phyloP scores from a whole-genome alignment of 2,329 filamentous ascomycete genomes.

The Ceratocystis variospora region DNA sequence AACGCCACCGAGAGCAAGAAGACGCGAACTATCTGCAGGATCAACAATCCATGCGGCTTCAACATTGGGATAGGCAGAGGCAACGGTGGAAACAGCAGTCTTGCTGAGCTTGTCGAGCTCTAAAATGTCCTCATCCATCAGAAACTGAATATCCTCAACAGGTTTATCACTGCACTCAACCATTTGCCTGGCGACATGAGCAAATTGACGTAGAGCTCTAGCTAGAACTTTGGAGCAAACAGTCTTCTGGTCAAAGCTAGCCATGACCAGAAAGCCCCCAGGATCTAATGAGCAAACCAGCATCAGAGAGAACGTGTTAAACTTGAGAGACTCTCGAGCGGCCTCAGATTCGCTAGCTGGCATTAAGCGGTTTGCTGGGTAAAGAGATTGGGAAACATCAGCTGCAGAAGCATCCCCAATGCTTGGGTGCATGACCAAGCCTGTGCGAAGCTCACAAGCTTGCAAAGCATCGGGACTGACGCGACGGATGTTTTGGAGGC shows the following conservation, averaged over 20 bases:
- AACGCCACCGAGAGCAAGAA: slow-evolving; percentile 30
- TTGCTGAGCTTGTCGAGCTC: slow-evolving; percentile 26
- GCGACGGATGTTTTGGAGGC: slow-evolving; percentile 44
- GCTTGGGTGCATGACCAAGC: slow-evolving; percentile 40
- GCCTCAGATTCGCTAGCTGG: slow-evolving; percentile 43
- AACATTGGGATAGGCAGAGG: slow-evolving; percentile 22
- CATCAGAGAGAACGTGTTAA: slow-evolving; percentile 49
- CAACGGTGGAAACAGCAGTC: slow-evolving; percentile 21
- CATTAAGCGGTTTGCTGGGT: slow-evolving; percentile 39
- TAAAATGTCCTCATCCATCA: slow-evolving; percentile 27
- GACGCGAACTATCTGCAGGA: slow-evolving; percentile 25
- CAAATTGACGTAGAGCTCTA: slow-evolving; percentile 39
- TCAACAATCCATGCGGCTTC: slow-evolving; percentile 32
- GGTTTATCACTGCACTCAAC: slow-evolving; percentile 28
- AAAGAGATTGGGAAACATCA: slow-evolving; percentile 19
- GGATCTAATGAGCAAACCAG: slow-evolving; percentile 48
- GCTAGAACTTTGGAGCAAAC: slow-evolving; percentile 40
- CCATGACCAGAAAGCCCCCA: slow-evolving; percentile 43
- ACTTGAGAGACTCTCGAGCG: slow-evolving; percentile 45
- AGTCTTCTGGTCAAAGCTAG: slow-evolving; percentile 50
- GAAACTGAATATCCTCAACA: slow-evolving; percentile 27
- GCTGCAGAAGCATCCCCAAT: slow-evolving; percentile 23
- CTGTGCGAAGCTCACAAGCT: slow-evolving; percentile 42
- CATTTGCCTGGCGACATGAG: slow-evolving; percentile 37
- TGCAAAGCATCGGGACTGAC: slow-evolving; percentile 40